Percentiles rank a stretch among this genome's conserved stretches.
phyloP scores from a whole-genome alignment of 2,329 filamentous ascomycete genomes.

The Alternaria ethzedia region DNA sequence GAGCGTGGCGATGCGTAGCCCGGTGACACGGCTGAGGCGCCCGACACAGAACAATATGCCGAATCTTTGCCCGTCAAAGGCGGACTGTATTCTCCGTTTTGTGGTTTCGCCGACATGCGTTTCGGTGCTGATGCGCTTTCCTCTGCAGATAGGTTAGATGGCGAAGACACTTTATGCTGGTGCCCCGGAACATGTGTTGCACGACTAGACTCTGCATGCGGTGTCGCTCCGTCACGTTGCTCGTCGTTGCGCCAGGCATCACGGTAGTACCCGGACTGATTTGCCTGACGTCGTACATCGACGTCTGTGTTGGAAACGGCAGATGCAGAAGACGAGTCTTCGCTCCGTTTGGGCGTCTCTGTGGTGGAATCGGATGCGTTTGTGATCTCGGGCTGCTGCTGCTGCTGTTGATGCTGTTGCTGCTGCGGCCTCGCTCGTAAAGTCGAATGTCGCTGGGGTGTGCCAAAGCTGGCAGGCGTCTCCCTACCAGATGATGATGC shows the following conservation, averaged over 20 bases:
- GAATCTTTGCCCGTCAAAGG: conserved; percentile 47
- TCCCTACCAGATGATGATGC: conserved; percentile 24
- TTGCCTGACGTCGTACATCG: conserved; percentile 19
- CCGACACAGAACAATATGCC: conserved; percentile 48
- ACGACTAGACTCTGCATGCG: conserved; percentile 20
- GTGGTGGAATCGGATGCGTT: conserved; percentile 27
- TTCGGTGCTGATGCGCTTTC: conserved; percentile 13
- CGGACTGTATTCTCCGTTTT: conserved; percentile 36
- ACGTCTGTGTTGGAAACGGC: conserved; percentile 21
- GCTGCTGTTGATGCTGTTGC: background rate
- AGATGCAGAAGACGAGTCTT: conserved; percentile 20
- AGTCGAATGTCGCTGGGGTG: conserved; percentile 21
- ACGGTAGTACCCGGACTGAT: conserved; percentile 29
- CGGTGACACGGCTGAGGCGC: conserved; percentile 41
- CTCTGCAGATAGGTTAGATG: conserved; percentile 20
- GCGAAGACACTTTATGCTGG: conserved; percentile 14
- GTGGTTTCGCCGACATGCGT: conserved; percentile 14
- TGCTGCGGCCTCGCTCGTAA: conserved; percentile 20
- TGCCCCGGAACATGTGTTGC: conserved; percentile 21
- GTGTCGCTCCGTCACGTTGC: conserved; percentile 17
- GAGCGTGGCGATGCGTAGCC: conserved; percentile 34
- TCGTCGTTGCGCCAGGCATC: conserved; percentile 31
- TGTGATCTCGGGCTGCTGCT: conserved; percentile 22
- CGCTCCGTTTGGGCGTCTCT: conserved; percentile 26
- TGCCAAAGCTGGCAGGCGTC: conserved; percentile 18